These are phyloP conservation scores for Cladosporium oxysporum DNA, from an alignment of 2,329 filamentous ascomycete genomes.

Conservation along the genomic window DNA sequence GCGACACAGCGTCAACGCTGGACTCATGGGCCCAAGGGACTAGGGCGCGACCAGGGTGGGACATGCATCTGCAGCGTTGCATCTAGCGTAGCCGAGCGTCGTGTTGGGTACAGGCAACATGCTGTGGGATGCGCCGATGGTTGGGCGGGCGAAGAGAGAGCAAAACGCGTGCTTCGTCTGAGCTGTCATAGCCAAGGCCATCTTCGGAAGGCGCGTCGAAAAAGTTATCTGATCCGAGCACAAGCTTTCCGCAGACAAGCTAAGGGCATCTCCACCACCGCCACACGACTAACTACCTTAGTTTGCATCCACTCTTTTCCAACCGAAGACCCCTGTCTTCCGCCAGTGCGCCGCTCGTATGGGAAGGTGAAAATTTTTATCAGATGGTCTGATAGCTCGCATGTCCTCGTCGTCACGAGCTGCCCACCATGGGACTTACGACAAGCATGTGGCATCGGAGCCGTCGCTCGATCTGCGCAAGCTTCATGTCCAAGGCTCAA, in stretches of 20 bases:
- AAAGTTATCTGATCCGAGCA: constrained; percentile 20
- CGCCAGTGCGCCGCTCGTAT: neutral
- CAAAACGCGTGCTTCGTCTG: constrained; percentile 4
- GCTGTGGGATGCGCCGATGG: neutral
- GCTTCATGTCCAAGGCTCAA: constrained; percentile 3
- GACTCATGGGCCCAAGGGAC: neutral
- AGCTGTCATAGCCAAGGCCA: neutral
- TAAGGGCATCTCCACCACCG: constrained; percentile 6
- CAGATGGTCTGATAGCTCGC: constrained; percentile 12
- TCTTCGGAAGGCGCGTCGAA: neutral
- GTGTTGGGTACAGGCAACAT: neutral
- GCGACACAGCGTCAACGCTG: neutral
- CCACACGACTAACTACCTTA: neutral
- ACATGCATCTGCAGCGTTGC: constrained; percentile 14
- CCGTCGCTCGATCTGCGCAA: constrained; percentile 1
- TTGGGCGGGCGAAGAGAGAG: constrained; percentile 1
- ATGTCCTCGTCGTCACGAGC: neutral
- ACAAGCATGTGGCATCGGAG: constrained; percentile 6
- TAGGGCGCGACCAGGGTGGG: neutral
- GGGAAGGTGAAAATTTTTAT: constrained; percentile 14
- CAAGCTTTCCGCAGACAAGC: neutral
- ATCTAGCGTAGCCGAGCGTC: constrained; percentile 1
- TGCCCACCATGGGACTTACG: neutral
- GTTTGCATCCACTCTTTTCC: neutral
- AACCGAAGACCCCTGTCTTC: neutral